phyloP scores from a whole-genome alignment of 495 filamentous ascomycete genomes.

The Rhypophila decipiens region DNA sequence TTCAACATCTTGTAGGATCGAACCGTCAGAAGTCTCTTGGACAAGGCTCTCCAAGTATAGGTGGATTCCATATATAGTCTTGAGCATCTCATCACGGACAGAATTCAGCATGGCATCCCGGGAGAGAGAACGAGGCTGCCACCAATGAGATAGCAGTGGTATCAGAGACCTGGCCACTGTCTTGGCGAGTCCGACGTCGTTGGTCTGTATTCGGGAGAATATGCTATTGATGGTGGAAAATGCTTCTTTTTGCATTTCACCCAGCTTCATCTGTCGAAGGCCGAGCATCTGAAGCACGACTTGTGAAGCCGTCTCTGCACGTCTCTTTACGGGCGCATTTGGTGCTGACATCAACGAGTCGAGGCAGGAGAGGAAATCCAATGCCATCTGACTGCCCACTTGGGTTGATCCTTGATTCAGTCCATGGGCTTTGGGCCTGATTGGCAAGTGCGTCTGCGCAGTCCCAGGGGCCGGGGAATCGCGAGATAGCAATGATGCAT shows the following conservation, averaged over 20 bases:
- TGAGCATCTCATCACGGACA: conserved; percentile 54
- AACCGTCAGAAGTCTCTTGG: conserved; percentile 19
- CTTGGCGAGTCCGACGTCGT: conserved; percentile 57
- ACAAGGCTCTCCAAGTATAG: conserved; percentile 47
- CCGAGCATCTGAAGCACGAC: conserved; percentile 57
- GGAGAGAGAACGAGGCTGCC: conserved; percentile 59
- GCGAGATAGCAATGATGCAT: conserved; percentile 21
- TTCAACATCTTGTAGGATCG: conserved; percentile 33
- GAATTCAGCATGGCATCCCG: conserved; percentile 65
- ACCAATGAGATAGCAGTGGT: conserved; percentile 65
- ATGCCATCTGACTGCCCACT: conserved; percentile 27
- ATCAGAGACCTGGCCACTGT: conserved; percentile 53
- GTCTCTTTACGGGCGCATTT: conserved; percentile 62
- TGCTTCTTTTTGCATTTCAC: conserved; percentile 59
- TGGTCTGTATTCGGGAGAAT: conserved; percentile 55
- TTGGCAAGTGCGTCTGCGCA: conserved; percentile 15
- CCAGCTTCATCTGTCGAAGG: conserved; percentile 48
- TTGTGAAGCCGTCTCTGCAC: conserved; percentile 51
- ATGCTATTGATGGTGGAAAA: conserved; percentile 72
- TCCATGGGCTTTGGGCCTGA: conserved; percentile 23
- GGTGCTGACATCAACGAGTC: conserved; percentile 57
- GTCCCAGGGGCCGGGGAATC: conserved; percentile 37
- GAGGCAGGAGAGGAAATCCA: conserved; percentile 62
- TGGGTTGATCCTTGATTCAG: conserved; percentile 11
- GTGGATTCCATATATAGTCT: conserved; percentile 61